Evolutionary conservation across 2,329 filamentous ascomycete genomes (phyloP).

Genomic region (Plenodomus biglobosus): DNA sequence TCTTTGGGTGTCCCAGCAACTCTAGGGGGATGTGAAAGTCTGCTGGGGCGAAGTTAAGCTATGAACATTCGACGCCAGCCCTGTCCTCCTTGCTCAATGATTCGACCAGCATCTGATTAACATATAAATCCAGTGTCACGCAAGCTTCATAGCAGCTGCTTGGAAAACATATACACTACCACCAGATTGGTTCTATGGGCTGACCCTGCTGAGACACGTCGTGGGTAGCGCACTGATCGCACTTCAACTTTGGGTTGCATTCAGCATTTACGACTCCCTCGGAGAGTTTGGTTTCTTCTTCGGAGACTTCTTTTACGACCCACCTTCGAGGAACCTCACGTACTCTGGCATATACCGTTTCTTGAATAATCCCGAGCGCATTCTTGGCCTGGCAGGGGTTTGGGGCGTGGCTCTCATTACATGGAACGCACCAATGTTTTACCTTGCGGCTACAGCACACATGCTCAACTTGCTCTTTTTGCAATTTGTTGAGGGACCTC

Average conservation of each 20-base stretch:
- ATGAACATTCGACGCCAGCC: no score
- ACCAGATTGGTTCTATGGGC: constrained; percentile 81
- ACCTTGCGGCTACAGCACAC: constrained; percentile 83
- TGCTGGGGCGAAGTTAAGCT: no score
- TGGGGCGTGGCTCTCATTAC: constrained; percentile 96
- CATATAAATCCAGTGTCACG: constrained; percentile 59
- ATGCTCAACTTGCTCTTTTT: constrained; percentile 84
- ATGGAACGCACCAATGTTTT: constrained; percentile 82
- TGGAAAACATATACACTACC: constrained; percentile 97
- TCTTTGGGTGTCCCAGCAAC: not conserved
- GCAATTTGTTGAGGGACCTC: constrained; percentile 89
- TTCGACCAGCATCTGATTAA: no score
- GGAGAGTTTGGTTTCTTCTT: constrained; percentile 99
- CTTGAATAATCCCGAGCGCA: constrained; percentile 93
- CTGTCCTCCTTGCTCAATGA: no score
- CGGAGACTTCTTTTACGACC: constrained; percentile 97
- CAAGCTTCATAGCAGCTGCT: constrained; percentile 83
- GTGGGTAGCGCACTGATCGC: constrained; percentile 77
- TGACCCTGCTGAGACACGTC: constrained; percentile 83
- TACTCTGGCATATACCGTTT: constrained; percentile 98
- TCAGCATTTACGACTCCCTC: constrained; percentile 91
- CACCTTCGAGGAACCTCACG: constrained; percentile 75
- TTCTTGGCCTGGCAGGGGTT: constrained; percentile 89
- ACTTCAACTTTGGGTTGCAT: constrained; percentile 87
- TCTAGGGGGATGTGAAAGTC: no score